Conservation (phyloP, 225 moss, liverwort and hornwort genomes). For the Polytrichum formosum region DNA sequence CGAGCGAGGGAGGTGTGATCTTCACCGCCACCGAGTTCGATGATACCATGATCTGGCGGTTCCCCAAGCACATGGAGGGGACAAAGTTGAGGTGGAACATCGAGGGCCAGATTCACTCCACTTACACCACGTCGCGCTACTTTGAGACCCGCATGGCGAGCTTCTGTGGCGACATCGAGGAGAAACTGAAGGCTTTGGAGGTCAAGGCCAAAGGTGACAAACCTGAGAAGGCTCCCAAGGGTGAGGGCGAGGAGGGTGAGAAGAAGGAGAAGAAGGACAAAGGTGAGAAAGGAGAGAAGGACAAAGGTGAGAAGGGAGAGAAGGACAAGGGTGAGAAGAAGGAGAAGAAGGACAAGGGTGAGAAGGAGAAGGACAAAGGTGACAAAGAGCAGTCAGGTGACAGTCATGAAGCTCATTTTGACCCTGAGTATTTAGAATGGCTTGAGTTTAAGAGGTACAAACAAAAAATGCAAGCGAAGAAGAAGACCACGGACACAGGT, state of each 20-base stretch:
- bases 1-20: conserved; percentile 50
- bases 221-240: conserved; percentile 4
- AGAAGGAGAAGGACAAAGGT: conserved; percentile 1
- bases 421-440: conserved; percentile 37
- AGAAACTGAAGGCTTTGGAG: conserved; percentile 30
- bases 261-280: conserved; percentile 6
- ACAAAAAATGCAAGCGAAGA: conserved; percentile 23
- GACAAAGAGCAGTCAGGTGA: not conserved
- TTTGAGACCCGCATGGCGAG: conserved; percentile 49
- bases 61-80: conserved; percentile 41
- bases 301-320: not conserved
- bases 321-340: not conserved
- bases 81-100: conserved; percentile 45
- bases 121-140: conserved; percentile 43
- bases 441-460: conserved; percentile 45
- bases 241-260: conserved; percentile 13
- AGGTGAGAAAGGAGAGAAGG: not conserved
- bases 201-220: conserved; percentile 13
- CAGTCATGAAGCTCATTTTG: conserved; percentile 3
- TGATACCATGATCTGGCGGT: conserved; percentile 56
- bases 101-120: conserved; percentile 53
- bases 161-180: conserved; percentile 49
- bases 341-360: conserved; percentile 4
- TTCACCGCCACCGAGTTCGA: conserved; percentile 27
- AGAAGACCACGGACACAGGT: not conserved